A percentile compares a stretch with the other conserved stretches of the same genome.
Evolutionary conservation across 2,329 filamentous ascomycete species (phyloP).

Genomic region (Venturia effusa): DNA sequence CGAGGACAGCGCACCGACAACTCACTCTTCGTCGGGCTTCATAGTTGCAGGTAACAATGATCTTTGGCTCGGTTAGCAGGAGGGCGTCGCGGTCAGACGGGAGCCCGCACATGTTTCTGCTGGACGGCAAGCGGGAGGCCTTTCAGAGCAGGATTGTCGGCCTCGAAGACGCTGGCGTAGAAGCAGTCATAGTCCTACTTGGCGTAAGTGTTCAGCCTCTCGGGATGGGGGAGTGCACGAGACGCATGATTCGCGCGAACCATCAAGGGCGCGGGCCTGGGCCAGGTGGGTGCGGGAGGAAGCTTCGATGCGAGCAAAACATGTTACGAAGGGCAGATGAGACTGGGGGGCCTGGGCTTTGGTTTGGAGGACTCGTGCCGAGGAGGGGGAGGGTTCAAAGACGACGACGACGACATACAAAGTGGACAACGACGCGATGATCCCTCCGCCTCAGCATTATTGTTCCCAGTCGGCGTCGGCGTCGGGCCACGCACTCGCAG

Average conservation of each 20-base stretch:
- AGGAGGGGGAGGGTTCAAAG: neutral
- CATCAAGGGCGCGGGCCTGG: neutral
- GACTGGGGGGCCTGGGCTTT: no score
- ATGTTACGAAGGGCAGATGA: neutral
- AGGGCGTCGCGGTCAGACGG: neutral
- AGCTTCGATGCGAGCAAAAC: neutral
- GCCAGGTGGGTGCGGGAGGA: neutral
- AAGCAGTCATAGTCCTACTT: constrained; percentile 75
- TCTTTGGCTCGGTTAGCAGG: neutral
- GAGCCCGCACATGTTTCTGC: constrained; percentile 61
- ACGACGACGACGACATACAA: constrained; percentile 44
- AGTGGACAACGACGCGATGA: constrained; percentile 65
- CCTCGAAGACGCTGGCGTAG: constrained; percentile 85
- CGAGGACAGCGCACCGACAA: neutral
- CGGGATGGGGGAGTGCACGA: neutral
- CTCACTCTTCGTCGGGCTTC: constrained; percentile 58
- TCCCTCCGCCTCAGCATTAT: constrained; percentile 38
- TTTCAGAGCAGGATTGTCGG: constrained; percentile 63
- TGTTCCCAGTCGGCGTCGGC: neutral
- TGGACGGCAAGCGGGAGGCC: constrained; percentile 69
- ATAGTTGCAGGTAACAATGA: constrained; percentile 82
- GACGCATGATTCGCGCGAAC: neutral
- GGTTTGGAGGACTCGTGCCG: neutral
- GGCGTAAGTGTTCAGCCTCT: constrained; percentile 13
- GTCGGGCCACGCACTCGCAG: no score